These are phyloP conservation scores for Rhizophagus sp. DNA, from an alignment of 192 early-diverging fungal genomes.

Conservation along the genomic window DNA sequence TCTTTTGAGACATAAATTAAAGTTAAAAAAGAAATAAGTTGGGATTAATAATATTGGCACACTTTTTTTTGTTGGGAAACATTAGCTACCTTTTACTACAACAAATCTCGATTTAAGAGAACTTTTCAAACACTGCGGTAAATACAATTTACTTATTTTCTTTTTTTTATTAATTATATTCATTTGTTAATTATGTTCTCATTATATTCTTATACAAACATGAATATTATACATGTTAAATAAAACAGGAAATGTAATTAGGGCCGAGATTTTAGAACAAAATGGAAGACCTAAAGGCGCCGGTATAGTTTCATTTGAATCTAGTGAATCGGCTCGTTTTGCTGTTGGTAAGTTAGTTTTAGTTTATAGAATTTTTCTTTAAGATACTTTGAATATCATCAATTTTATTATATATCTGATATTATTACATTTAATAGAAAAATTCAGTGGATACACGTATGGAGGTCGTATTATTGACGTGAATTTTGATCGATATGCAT, in stretches of 20 bases:
- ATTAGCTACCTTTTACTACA: conserved; percentile 58
- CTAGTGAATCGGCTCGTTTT: conserved; percentile 46
- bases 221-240: not conserved
- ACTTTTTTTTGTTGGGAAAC: conserved; percentile 18
- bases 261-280: conserved; percentile 47
- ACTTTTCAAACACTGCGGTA: conserved; percentile 54
- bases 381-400: not conserved
- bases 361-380: not conserved
- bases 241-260: conserved; percentile 41
- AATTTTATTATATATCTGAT: not conserved
- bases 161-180: not conserved
- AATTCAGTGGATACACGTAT: conserved; percentile 54
- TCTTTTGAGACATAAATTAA: not conserved
- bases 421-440: conserved; percentile 32
- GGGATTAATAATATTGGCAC: conserved; percentile 9
- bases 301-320: conserved; percentile 56
- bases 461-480: conserved; percentile 52
- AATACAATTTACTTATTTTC: conserved; percentile 6
- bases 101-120: conserved; percentile 59
- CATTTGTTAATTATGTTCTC: not conserved
- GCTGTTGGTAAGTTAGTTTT: conserved; percentile 48
- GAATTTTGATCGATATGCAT: conserved; percentile 37
- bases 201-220: not conserved
- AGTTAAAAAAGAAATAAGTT: not conserved
- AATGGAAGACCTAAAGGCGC: conserved; percentile 56